These are phyloP conservation scores for Porpolomopsis calyptriformis DNA, from an alignment of 768 basidiomycete genomes.

Conservation along the genomic window DNA sequence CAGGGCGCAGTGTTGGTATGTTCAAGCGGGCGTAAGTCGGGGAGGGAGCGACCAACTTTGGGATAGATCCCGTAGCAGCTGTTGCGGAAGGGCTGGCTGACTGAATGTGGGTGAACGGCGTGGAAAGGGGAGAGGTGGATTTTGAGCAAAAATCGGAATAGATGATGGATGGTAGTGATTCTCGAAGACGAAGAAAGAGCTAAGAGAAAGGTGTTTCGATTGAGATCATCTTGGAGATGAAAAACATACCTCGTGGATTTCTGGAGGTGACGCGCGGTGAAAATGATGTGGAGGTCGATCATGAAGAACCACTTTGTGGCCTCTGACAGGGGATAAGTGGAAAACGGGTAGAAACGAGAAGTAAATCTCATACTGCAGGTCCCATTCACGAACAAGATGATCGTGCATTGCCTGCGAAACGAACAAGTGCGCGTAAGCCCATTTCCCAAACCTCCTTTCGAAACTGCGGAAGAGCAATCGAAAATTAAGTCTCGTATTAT, in stretches of 20 bases:
- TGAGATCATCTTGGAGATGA: not conserved
- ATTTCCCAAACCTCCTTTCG: constrained; percentile 67
- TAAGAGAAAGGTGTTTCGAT: constrained; percentile 13
- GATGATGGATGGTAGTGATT: constrained; percentile 24
- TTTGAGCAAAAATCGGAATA: constrained; percentile 39
- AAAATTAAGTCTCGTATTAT: not conserved
- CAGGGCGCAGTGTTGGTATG: constrained; percentile 43
- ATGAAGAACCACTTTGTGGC: constrained; percentile 67
- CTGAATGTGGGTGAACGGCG: constrained; percentile 45
- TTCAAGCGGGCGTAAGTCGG: constrained; percentile 25
- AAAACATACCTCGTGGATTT: constrained; percentile 61
- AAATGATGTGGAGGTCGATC: constrained; percentile 89
- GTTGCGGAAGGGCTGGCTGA: constrained; percentile 9
- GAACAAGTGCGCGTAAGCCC: constrained; percentile 84
- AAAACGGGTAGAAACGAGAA: not conserved
- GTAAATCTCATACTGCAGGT: constrained; percentile 47
- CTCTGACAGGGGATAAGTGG: constrained; percentile 35
- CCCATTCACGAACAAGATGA: constrained; percentile 59
- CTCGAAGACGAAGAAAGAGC: constrained; percentile 43
- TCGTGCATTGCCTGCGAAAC: constrained; percentile 85
- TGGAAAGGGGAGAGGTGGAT: constrained; percentile 44
- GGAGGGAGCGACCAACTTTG: constrained; percentile 7
- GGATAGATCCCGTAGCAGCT: constrained; percentile 10
- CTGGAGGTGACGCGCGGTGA: constrained; percentile 54
- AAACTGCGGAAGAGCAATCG: constrained; percentile 49